phyloP scores from a whole-genome alignment of 1,284 basidiomycete genomes.

The Cryptococcus sp. region DNA sequence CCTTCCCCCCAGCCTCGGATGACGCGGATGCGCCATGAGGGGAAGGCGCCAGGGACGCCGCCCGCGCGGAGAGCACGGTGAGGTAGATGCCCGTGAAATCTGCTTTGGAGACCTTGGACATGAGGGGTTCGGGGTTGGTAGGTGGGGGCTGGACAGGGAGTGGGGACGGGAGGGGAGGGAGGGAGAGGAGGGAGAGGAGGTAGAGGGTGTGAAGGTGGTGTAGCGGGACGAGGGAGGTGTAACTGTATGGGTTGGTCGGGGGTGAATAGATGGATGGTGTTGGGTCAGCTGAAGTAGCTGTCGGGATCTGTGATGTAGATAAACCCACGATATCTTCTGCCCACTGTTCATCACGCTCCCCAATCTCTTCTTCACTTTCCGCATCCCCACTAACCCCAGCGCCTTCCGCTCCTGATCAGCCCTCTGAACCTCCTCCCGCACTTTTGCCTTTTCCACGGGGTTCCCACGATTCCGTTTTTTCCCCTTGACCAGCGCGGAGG shows the following conservation, averaged over 20 bases:
- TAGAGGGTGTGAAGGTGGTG: conserved; percentile 43
- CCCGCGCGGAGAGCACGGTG: conserved; percentile 28
- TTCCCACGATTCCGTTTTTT: conserved; percentile 35
- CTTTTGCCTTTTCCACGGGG: conserved; percentile 9
- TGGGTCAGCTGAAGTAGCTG: neutral
- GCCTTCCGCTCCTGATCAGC: conserved; percentile 4
- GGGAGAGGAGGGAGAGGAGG: conserved; percentile 30
- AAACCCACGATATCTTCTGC: conserved; percentile 31
- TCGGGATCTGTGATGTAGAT: too few relatives aligned
- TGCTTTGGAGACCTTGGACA: conserved; percentile 50
- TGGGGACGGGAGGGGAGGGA: conserved; percentile 28
- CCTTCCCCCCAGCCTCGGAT: conserved; percentile 11
- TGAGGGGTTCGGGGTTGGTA: conserved; percentile 28
- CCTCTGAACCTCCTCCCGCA: conserved; percentile 14
- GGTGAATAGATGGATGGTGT: neutral
- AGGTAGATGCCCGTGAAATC: conserved; percentile 52
- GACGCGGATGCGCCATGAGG: too few relatives aligned
- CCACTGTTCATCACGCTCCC: conserved; percentile 18
- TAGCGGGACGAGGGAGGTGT: conserved; percentile 39
- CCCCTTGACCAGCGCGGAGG: conserved; percentile 24
- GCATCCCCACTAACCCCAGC: conserved; percentile 17
- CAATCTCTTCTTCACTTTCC: conserved; percentile 20
- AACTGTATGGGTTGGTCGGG: conserved; percentile 24
- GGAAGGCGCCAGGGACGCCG: conserved; percentile 31
- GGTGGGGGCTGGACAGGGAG: conserved; percentile 30